Base-by-base conservation (phyloP, 495 filamentous ascomycete species). In the Penicillium psychrofluorescens region DNA sequence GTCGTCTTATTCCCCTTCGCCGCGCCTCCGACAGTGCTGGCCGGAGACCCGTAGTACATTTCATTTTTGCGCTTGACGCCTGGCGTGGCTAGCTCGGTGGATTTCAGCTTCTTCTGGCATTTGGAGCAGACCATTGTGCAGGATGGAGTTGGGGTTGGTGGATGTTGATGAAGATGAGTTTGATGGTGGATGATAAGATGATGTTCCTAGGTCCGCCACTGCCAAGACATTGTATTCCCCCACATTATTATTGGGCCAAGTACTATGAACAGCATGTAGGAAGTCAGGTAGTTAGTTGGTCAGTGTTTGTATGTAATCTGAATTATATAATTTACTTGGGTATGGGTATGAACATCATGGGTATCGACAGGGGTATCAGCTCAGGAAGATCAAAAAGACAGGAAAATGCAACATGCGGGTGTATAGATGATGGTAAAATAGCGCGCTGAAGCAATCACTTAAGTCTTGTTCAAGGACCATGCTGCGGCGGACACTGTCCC, bases 51-150 rank as follows among this genome's bases (percentile, higher is more conserved):
- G 55, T 80, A 76, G 68, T 86, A 86, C 71, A 85, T 78, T 32
- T 86, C 83, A 56, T 63, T 77, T 64, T 83, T 84, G 59, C 76
- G 79, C 59, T 86, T 85, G 51, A 86, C 83, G 29, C 72, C 74
- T 0, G 83, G 83, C 1, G 83, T 85, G 45, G 79, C 79, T 36
- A 86, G 76, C 27, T 79, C 70, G 14, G 83, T 85, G 36, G 66
- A 58, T 62, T 81, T 79, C 40, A 74, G 62, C 29, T 76, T 73
- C 50, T 80, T 81, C 49, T 79, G 70, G 51, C 83, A 86, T 70
- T 83, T 83, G 42, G 70, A 58, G 67, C 83, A 86, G 40, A 86
- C 82, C 82, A 86, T 85, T 22, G 22, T 22, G 22, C 2, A 4
- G 22, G 22, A 22, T 3, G 22, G 22, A 77, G 38, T 46, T 68